These are phyloP conservation scores for Aspergillus sp. DNA, from an alignment of 2,329 filamentous ascomycete species.

Conservation along the genomic window DNA sequence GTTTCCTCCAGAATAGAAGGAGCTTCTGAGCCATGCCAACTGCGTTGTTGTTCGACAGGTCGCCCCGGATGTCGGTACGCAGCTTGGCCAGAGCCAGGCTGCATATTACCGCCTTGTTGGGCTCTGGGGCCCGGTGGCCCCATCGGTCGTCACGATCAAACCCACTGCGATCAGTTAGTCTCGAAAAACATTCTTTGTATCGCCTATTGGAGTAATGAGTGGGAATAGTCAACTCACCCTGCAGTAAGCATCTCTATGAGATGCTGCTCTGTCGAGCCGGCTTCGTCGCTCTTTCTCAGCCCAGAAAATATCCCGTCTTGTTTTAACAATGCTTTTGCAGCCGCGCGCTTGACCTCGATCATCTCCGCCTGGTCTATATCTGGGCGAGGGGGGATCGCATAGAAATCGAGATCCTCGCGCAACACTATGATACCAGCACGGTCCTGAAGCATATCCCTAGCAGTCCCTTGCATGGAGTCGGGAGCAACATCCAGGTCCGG, in stretches of 20 bases:
- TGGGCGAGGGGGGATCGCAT: constrained; percentile 82
- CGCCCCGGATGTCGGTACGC: constrained; percentile 82
- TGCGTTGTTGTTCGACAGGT: constrained; percentile 71
- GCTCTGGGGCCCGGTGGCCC: constrained; percentile 96
- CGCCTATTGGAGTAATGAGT: not conserved
- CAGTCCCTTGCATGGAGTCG: constrained; percentile 70
- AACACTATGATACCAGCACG: constrained; percentile 95
- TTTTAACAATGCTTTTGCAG: constrained; percentile 78
- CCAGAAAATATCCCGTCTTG: constrained; percentile 97
- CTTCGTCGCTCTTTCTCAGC: constrained; percentile 90
- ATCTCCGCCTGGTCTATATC: constrained; percentile 88
- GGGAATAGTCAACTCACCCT: constrained; percentile 65
- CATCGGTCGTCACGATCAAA: constrained; percentile 95
- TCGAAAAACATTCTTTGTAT: not conserved
- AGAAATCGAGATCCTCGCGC: constrained; percentile 95
- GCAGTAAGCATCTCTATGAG: constrained; percentile 99
- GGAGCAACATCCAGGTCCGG: constrained; percentile 64
- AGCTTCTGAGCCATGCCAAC: constrained; percentile 99
- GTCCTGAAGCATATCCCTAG: constrained; percentile 78
- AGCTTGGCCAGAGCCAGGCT: constrained; percentile 90
- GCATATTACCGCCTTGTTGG: constrained; percentile 98
- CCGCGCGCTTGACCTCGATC: constrained; percentile 93
- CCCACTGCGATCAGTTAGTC: constrained; percentile 60
- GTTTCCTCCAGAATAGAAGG: constrained; percentile 96
- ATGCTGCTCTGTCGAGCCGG: constrained; percentile 95